Evolutionary conservation across 768 basidiomycete genomes (phyloP).

Genomic region (Aureoboletus auriporus): DNA sequence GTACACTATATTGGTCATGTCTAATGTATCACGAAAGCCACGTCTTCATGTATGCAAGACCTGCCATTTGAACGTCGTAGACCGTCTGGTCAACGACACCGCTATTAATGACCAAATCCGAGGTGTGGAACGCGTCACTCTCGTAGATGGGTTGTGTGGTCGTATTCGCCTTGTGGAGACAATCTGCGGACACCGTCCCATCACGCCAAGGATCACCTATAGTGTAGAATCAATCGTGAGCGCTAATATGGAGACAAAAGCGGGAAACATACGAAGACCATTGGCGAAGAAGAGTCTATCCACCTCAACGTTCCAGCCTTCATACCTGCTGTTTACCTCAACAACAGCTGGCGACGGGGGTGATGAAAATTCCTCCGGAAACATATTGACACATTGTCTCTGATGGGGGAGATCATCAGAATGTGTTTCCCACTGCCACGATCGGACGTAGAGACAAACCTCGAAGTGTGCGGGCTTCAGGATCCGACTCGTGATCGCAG

Average conservation of each 20-base stretch:
- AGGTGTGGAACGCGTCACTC: conserved; percentile 64
- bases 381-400: conserved; percentile 69
- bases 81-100: conserved; percentile 50
- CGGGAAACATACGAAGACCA: conserved; percentile 47
- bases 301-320: conserved; percentile 59
- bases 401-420: conserved; percentile 18
- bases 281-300: conserved; percentile 67
- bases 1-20: no score
- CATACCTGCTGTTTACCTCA: conserved; percentile 46
- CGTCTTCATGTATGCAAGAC: conserved; percentile 44
- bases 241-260: no score
- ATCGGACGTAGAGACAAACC: conserved; percentile 9
- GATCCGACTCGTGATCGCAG: conserved; percentile 33
- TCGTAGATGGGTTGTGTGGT: conserved; percentile 51
- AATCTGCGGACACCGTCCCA: conserved; percentile 60
- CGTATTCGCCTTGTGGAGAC: conserved; percentile 43
- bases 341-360: conserved; percentile 41
- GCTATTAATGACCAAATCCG: conserved; percentile 45
- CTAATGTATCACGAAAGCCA: conserved; percentile 42
- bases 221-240: no score
- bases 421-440: not conserved
- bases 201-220: conserved; percentile 72
- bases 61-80: conserved; percentile 48
- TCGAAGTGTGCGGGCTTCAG: conserved; percentile 28
- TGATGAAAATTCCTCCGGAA: conserved; percentile 52